These are phyloP conservation scores for Wickerhamia fluorescens DNA, from an alignment of 805 yeast species.

Conservation along the genomic window DNA sequence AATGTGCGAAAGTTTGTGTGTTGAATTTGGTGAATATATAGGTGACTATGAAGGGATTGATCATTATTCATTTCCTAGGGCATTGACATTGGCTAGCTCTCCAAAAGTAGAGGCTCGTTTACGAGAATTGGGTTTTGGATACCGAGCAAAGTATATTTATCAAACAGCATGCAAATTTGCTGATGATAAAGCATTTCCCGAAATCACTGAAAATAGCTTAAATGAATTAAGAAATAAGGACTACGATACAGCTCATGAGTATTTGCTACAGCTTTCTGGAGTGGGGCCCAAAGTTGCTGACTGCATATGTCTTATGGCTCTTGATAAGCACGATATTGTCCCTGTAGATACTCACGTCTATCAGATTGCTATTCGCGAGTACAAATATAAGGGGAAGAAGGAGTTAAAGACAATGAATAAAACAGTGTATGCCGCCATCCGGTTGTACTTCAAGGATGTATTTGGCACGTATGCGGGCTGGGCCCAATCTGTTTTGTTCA, in stretches of 20 bases:
- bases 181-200: constrained; percentile 29
- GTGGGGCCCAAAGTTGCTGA: constrained; percentile 99
- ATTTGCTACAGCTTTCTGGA: constrained; percentile 63
- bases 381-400: constrained; percentile 45
- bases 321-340: constrained; percentile 79
- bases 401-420: constrained; percentile 42
- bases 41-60: constrained; percentile 45
- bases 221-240: constrained; percentile 36
- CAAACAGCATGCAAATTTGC: constrained; percentile 60
- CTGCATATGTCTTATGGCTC: constrained; percentile 87
- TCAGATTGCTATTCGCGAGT: constrained; percentile 81
- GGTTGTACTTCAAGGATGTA: constrained; percentile 49
- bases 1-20: constrained; percentile 79
- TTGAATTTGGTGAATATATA: constrained; percentile 58
- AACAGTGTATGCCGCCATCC: constrained; percentile 48
- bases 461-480: constrained; percentile 97
- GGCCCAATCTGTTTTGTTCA: constrained; percentile 94
- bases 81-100: no score
- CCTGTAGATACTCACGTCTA: constrained; percentile 96
- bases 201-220: constrained; percentile 29
- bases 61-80: constrained; percentile 76
- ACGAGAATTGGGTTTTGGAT: constrained; percentile 70
- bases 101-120: constrained; percentile 45
- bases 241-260: constrained; percentile 49
- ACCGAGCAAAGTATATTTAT: constrained; percentile 81